phyloP scores from a whole-genome alignment of 2,329 filamentous ascomycete genomes.

The Trichoderma semiorbis region DNA sequence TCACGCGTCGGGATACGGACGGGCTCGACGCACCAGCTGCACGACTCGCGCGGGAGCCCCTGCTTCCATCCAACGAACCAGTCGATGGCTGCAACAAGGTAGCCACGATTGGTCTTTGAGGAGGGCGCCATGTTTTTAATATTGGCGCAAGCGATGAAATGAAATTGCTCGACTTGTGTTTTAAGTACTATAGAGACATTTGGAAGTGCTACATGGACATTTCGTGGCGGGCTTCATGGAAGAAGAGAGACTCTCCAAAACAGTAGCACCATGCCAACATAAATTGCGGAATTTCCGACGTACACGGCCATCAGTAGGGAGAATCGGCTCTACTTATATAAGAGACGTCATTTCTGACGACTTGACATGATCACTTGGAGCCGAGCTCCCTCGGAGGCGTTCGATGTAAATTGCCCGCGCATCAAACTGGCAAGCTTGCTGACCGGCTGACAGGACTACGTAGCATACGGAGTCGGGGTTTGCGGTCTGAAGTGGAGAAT shows the following conservation, averaged over 20 bases:
- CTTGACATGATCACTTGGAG: neutral
- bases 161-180: neutral
- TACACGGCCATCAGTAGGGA: neutral
- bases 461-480: neutral
- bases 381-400: neutral
- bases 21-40: neutral
- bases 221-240: neutral
- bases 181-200: neutral
- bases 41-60: neutral
- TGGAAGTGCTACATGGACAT: neutral
- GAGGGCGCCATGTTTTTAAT: neutral
- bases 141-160: neutral
- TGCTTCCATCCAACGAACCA: neutral
- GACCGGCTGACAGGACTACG: neutral
- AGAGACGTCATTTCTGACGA: neutral
- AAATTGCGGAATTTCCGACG: neutral
- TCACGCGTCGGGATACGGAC: neutral
- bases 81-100: neutral
- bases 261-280: neutral
- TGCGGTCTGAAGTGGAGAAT: neutral
- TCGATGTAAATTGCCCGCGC: neutral
- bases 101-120: neutral
- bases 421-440: neutral
- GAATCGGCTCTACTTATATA: neutral
- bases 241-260: neutral